Base-by-base conservation (phyloP, 2,329 filamentous ascomycete species). In the Phoma sp. region DNA sequence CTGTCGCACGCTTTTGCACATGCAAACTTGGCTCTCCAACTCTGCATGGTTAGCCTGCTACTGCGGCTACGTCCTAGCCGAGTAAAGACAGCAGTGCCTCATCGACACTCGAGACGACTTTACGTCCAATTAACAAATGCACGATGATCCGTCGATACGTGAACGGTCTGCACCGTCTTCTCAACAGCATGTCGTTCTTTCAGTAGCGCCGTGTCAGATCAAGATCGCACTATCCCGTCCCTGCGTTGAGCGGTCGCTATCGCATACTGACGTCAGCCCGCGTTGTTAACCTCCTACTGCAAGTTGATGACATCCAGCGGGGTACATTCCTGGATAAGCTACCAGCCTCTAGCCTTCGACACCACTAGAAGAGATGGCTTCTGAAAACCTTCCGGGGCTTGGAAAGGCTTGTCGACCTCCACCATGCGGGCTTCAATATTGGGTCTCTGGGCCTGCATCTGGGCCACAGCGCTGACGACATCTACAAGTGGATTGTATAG, bases 401-500 rank as follows among this genome's bases (percentile, higher is more conserved):
- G 48, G 43, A 33, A 52, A 51, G 49, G 46, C 49, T 55, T 58
- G 24, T 53, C 36, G 21, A 32, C 35, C 37, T 39, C 24, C 51
- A 47, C 35, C 25, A 60, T 55, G 58, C 51, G 52, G 15, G 27
- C 22, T 35, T 55, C 44, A 29, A 48, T 43, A 31, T 33, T 57
- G 15, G 12, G 25, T 17, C 31, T 33, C 31, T 47, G 51, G 33
- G 51, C 45, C 29, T 51, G 47, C 39, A 31, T 41, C 29, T 44
- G 51, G 24, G 48, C 46, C 45, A 39, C 44, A 27, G 44, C 33
- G 22, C 24, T 52, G 46, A 41, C 46, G 33, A 53, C 57, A 41
- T 67, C 61, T 4, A 64, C 58, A 1, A 44, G 58, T 38, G 60
- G 61, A 12, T 51, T 67, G 33, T 59, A 65, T 32, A 63, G 67